Evolutionary conservation across 2,329 filamentous ascomycete species (phyloP), one percentile per base, ranked within the genome.

Genomic region (Arthroderma sp.): DNA sequence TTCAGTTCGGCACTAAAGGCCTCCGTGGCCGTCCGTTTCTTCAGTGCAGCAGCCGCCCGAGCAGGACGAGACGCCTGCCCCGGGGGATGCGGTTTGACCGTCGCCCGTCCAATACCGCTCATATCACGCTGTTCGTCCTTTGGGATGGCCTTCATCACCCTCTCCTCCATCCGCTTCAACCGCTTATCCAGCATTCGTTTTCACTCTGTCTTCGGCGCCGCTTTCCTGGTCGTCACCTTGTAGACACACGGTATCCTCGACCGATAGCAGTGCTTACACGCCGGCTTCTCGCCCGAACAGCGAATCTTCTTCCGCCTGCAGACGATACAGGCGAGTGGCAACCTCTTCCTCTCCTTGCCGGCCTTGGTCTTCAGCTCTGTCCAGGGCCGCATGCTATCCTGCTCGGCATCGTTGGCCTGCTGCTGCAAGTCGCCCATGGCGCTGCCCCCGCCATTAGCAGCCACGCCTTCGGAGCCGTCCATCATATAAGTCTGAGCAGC

Each of bases 151-250:
- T 95, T 95, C 74, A 97, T 94, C 61, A 97, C 93, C 58, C 91
- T 85, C 66, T 97, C 91, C 72, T 98, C 93, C 93, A 97, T 97
- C 58, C 91, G 81, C 76, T 95, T 96, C 63, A 97, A 72, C 56
- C 93, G 82, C 73, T 95, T 96, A 73, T 97, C 93, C 65, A 97
- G 76, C 90, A 97, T 97, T 43, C 91, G 90, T 93, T 97, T 97
- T 72, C 97, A 97, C 72, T 97, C 93, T 17, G 93, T 97, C 55
- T 93, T 81, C 2, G 93, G 93, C 2, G 91, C 90, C 1, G 91
- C 90, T 71, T 97, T 97, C 60, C 93, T 81, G 2, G 91, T 90
- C 0, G 91, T 97, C 59, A 95, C 89, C 68, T 97, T 97, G 79
- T 97, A 98, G 3, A 97, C 91, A 69, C 93, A 98, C 1, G 91